Percentiles rank a stretch among this genome's conserved stretches.
These are phyloP conservation scores for Triadica sebifera DNA, from an alignment of 345 rosid species.

Conservation along the genomic window DNA sequence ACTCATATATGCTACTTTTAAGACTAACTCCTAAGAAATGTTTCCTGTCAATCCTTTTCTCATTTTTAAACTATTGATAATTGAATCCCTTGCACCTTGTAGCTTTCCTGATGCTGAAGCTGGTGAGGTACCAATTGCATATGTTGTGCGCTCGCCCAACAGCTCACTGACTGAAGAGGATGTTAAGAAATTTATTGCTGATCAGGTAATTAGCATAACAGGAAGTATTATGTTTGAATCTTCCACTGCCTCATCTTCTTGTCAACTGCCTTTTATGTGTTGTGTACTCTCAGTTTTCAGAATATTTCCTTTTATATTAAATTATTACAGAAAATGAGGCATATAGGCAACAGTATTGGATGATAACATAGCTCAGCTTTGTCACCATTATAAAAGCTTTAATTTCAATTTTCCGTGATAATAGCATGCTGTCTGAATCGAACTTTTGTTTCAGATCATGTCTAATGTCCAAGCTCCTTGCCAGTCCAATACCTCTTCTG, in stretches of 20 bases:
- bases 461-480: too few species aligned
- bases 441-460: too few species aligned
- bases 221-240: too few species aligned
- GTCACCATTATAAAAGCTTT: not conserved
- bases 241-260: too few species aligned
- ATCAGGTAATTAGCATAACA: constrained; percentile 47
- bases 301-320: too few species aligned
- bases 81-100: constrained; percentile 1
- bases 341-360: not conserved
- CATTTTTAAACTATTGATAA: not conserved
- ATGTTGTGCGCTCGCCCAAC: constrained; percentile 63
- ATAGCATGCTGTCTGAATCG: not conserved
- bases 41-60: not conserved
- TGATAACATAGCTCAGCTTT: not conserved
- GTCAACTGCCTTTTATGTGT: too few species aligned
- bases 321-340: not conserved
- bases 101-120: constrained; percentile 93
- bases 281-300: too few species aligned
- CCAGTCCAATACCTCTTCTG: too few species aligned
- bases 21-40: not conserved
- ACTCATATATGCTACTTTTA: not conserved
- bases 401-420: not conserved
- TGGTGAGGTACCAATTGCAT: constrained; percentile 88
- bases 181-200: constrained; percentile 61
- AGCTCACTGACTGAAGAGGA: constrained; percentile 69